These are phyloP conservation scores for Condylostoma magnum DNA, from an alignment of 169 alveolate genomes.

Conservation along the genomic window DNA sequence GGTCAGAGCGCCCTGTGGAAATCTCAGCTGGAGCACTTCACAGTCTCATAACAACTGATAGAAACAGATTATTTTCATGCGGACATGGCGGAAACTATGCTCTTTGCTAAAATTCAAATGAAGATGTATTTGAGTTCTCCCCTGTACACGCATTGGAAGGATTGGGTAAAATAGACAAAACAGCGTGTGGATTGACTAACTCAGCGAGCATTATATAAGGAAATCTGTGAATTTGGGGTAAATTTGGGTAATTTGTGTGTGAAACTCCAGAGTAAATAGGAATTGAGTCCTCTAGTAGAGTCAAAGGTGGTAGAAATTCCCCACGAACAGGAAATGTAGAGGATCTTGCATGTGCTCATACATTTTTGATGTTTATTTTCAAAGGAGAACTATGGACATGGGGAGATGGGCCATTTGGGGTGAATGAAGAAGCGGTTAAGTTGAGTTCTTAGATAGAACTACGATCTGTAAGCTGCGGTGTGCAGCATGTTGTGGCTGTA, in stretches of 20 bases:
- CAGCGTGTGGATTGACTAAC: neutral
- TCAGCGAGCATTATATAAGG: constrained; percentile 30
- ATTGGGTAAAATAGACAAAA: constrained; percentile 20
- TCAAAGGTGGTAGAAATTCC: neutral
- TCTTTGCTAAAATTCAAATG: neutral
- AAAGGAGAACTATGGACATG: constrained; percentile 6
- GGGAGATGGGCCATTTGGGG: neutral
- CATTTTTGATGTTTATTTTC: neutral
- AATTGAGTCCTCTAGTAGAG: neutral
- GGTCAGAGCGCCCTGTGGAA: neutral
- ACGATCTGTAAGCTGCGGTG: neutral
- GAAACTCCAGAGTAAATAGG: neutral
- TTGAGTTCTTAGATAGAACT: neutral
- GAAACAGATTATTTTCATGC: constrained; percentile 8
- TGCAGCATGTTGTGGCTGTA: neutral
- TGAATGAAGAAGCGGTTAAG: neutral
- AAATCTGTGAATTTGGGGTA: constrained; percentile 20
- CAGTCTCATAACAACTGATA: constrained; percentile 4
- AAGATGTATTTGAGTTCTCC: neutral
- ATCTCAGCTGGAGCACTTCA: constrained; percentile 22
- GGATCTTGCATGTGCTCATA: neutral
- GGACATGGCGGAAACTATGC: constrained; percentile 24
- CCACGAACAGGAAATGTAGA: constrained; percentile 15
- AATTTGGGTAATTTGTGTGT: neutral
- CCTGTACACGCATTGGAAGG: neutral